Percentiles rank a stretch among this genome's conserved stretches.
phyloP scores from a whole-genome alignment of 805 yeast species.

The Lipomyces orientalis region DNA sequence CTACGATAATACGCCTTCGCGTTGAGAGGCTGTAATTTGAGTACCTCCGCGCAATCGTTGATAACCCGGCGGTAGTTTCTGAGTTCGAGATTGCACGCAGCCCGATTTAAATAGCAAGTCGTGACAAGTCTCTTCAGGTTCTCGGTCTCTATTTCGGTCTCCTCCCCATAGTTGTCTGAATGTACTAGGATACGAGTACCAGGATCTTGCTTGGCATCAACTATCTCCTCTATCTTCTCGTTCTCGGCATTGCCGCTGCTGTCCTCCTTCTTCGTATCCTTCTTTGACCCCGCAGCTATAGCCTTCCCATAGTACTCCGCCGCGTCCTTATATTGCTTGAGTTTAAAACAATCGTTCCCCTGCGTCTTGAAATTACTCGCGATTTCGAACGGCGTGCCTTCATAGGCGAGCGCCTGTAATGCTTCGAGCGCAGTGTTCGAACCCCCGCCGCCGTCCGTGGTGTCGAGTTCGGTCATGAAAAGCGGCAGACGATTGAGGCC shows the following conservation, averaged over 20 bases:
- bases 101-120: constrained; percentile 77
- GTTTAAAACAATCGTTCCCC: constrained; percentile 85
- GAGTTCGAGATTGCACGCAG: constrained; percentile 88
- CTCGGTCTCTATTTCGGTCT: constrained; percentile 25
- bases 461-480: constrained; percentile 88
- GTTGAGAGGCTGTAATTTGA: constrained; percentile 68
- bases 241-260: constrained; percentile 17
- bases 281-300: constrained; percentile 57
- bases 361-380: constrained; percentile 89
- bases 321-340: constrained; percentile 76
- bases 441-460: constrained; percentile 76
- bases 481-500: constrained; percentile 87
- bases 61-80: constrained; percentile 84
- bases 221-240: constrained; percentile 18
- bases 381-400: constrained; percentile 92
- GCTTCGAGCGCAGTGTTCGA: constrained; percentile 77
- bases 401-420: constrained; percentile 86
- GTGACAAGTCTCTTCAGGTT: constrained; percentile 58
- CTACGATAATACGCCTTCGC: constrained; percentile 86
- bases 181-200: neutral
- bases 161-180: constrained; percentile 23
- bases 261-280: constrained; percentile 2
- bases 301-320: constrained; percentile 81
- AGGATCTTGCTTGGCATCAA: constrained; percentile 21
- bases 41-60: constrained; percentile 78